Base-by-base conservation (phyloP, 75 land plant species). In the Pinus tabuliformis region DNA sequence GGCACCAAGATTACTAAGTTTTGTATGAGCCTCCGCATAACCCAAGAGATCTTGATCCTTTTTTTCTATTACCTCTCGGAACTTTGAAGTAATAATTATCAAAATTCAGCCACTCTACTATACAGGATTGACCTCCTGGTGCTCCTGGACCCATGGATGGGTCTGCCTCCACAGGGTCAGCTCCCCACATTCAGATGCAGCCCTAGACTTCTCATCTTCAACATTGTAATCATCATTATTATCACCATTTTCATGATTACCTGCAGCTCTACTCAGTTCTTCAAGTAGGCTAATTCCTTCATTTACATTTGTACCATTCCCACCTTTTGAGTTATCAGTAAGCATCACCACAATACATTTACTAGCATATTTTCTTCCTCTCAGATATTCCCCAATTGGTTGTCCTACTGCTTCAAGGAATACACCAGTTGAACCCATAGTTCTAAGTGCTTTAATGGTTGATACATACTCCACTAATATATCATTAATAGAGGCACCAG, bases 161-260 rank as follows among this genome's bases (percentile, higher is more conserved):
- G 33, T 33, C 33, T 33, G 33, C 33, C 33, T 33, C 33, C 33
- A 33, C 33, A 33, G 33, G 2, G 33, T 33, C 33, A 33, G 33
- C 33, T 33, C 33, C 33, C 33, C 33, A 33, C 33, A 33, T 33
- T 33, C 33, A 33, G 33, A 33, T 33, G 33, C 33, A 33, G 33
- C 33, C 98, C 98, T 92, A 60, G 95, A 95, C 81, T 95, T 93
- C 73, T 89, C 92, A 62, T 94, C 95, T 86, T 92, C 98, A 62
- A 70, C 26, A 58, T 83, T 82, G 39, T 79, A 76, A 63, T 89
- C 98, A 86, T 92, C 95, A 60, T 91, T 92, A 83, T 80, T 74
- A 74, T 86, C 91, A 64, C 70, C 77, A 76, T 77, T 89, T 56
- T 91, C 95, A 73, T 89, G 83, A 80, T 83, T 79, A 76, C 90